phyloP scores from a whole-genome alignment of 2,329 filamentous ascomycete genomes.

The Fusarium sp. region DNA sequence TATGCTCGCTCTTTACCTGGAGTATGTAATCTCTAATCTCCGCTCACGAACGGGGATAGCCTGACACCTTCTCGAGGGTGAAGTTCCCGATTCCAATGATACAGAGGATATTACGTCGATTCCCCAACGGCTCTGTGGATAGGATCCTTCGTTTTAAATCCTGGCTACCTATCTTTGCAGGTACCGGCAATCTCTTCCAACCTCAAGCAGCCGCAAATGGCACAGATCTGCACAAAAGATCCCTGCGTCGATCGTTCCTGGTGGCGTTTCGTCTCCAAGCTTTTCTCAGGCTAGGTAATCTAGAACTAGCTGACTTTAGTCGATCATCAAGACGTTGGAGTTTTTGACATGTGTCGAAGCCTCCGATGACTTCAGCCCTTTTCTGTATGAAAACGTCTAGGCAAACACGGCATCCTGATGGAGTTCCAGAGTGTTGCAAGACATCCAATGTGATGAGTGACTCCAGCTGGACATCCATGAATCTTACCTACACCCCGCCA shows the following conservation, averaged over 20 bases:
- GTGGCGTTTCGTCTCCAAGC: slow-evolving; percentile 42
- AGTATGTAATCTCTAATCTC: slow-evolving; percentile 16
- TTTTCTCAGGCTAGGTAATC: slow-evolving; percentile 14
- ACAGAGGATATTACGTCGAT: slow-evolving; percentile 12
- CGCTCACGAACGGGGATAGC: slow-evolving; percentile 22
- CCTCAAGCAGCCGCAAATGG: slow-evolving; percentile 38
- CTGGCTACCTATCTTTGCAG: slow-evolving; percentile 25
- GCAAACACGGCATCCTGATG: neutral
- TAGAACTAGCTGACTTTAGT: slow-evolving; percentile 20
- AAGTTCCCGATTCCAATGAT: neutral
- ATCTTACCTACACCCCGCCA: slow-evolving; percentile 29
- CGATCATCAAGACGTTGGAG: slow-evolving; percentile 23
- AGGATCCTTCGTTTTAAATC: slow-evolving; percentile 4
- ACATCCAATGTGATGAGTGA: slow-evolving; percentile 24
- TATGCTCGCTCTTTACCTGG: slow-evolving; percentile 9
- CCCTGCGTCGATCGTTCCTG: slow-evolving; percentile 45
- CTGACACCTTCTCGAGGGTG: slow-evolving; percentile 3
- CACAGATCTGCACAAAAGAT: slow-evolving; percentile 42
- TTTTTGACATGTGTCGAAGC: slow-evolving; percentile 15
- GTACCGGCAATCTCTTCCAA: slow-evolving; percentile 22
- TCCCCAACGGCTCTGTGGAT: slow-evolving; percentile 1
- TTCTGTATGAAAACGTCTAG: neutral
- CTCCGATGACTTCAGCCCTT: neutral
- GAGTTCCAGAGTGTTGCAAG: slow-evolving; percentile 14
- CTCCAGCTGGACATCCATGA: slow-evolving; percentile 11